Evolutionary conservation across 2,329 filamentous ascomycete genomes (phyloP).

Genomic region (Aspergillus novofumigatus): DNA sequence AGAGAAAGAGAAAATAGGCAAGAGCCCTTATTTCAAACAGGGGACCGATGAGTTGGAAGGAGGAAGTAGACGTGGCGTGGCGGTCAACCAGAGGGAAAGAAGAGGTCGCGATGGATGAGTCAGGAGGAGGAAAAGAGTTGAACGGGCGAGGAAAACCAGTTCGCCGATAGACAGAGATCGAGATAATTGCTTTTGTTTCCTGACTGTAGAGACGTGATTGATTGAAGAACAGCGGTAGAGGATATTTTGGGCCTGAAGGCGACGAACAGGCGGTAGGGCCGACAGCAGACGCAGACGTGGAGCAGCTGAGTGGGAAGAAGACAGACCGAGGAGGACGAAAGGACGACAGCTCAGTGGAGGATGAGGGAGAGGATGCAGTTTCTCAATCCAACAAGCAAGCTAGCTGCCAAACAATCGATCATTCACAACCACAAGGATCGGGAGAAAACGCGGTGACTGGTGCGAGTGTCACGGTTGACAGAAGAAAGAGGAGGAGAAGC

Average conservation of each 20-base stretch:
- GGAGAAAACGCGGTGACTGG: constrained; percentile 2
- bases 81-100: background rate
- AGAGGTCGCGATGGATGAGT: background rate
- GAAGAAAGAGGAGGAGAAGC: constrained; percentile 1
- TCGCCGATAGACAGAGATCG: background rate
- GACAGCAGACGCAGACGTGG: constrained; percentile 18
- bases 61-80: constrained; percentile 9
- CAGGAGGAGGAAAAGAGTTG: background rate
- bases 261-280: constrained; percentile 16
- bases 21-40: constrained; percentile 8
- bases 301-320: constrained; percentile 15
- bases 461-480: background rate
- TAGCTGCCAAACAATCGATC: background rate
- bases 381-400: constrained; percentile 7
- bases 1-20: background rate
- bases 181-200: background rate
- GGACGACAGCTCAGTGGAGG: constrained; percentile 16
- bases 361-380: constrained; percentile 6
- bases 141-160: background rate
- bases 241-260: background rate
- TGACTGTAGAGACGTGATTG: background rate
- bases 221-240: background rate
- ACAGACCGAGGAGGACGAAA: constrained; percentile 13
- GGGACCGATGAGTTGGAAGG: background rate
- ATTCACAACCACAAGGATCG: constrained; percentile 5